A percentile compares a stretch with the other conserved stretches of the same genome.
phyloP scores from a whole-genome alignment of 352 stramenopile genomes.

The Phytophthora capsici region DNA sequence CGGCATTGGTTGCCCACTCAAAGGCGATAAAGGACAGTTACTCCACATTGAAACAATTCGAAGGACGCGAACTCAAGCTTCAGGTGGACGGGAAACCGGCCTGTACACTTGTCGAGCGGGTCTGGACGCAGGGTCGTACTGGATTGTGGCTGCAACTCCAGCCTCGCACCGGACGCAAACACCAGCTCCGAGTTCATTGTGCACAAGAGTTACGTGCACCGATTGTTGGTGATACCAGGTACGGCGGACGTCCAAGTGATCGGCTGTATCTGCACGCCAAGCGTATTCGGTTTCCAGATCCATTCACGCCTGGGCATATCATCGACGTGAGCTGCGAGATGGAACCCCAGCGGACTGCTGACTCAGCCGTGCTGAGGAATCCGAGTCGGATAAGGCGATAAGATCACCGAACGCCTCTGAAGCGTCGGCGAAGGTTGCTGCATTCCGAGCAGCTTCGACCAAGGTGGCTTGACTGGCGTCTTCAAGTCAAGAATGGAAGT shows the following conservation, averaged over 20 bases:
- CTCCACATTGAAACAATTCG: slow-evolving; percentile 18
- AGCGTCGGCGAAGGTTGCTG: slow-evolving; percentile 7
- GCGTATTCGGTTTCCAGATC: slow-evolving; percentile 53
- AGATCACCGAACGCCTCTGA: not conserved
- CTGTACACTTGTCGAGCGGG: slow-evolving; percentile 44
- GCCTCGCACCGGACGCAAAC: slow-evolving; percentile 68
- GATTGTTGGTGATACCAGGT: slow-evolving; percentile 63
- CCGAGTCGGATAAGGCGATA: not conserved
- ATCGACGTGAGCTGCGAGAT: slow-evolving; percentile 40
- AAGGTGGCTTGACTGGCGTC: too few relatives aligned
- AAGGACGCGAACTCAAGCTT: slow-evolving; percentile 37
- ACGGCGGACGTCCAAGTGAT: slow-evolving; percentile 32
- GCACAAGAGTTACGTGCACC: slow-evolving; percentile 44
- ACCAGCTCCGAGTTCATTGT: slow-evolving; percentile 73
- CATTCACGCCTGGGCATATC: slow-evolving; percentile 22
- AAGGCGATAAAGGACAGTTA: slow-evolving; percentile 1
- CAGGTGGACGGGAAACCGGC: slow-evolving; percentile 58
- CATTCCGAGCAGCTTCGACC: slow-evolving; percentile 6
- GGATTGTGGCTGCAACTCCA: slow-evolving; percentile 59
- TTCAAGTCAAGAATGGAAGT: not conserved
- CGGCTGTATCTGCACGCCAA: slow-evolving; percentile 66
- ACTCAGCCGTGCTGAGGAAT: not conserved
- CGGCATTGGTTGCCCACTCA: slow-evolving; percentile 42
- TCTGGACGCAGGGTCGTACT: slow-evolving; percentile 7
- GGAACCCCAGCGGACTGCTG: not conserved